These are phyloP conservation scores for Colletotrichum costaricense DNA, from an alignment of 2,329 filamentous ascomycete species.

Conservation along the genomic window DNA sequence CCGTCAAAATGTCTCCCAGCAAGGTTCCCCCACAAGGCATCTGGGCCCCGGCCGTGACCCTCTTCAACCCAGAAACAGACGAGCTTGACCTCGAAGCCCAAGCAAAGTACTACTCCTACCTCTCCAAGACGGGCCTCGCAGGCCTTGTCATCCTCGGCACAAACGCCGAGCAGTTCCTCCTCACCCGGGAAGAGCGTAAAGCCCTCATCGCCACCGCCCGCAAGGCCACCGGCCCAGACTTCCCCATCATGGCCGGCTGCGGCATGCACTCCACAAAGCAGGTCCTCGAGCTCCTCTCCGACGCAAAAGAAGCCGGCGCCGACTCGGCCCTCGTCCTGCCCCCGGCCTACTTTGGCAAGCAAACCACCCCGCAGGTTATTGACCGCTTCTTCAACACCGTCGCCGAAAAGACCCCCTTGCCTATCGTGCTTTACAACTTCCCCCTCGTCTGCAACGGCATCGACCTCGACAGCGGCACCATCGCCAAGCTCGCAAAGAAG, in stretches of 20 bases:
- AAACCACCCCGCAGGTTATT: constrained; percentile 67
- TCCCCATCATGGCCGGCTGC: constrained; percentile 72
- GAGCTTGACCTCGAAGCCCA: constrained; percentile 59
- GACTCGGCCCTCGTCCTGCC: constrained; percentile 72
- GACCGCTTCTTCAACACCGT: constrained; percentile 70
- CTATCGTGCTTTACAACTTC: constrained; percentile 76
- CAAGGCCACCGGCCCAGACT: constrained; percentile 60
- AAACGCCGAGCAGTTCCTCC: constrained; percentile 66
- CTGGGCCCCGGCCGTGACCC: constrained; percentile 65
- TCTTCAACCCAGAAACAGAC: constrained; percentile 62
- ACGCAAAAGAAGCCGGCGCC: constrained; percentile 70
- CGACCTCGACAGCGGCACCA: constrained; percentile 73
- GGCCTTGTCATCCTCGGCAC: constrained; percentile 66
- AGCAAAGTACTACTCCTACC: constrained; percentile 62
- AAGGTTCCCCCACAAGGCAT: constrained; percentile 48
- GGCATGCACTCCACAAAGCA: constrained; percentile 74
- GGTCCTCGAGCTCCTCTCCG: constrained; percentile 67
- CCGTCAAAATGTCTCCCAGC: constrained; percentile 11
- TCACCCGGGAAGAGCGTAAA: constrained; percentile 69
- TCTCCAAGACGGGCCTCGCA: constrained; percentile 59
- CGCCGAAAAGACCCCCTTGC: constrained; percentile 61
- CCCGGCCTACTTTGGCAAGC: constrained; percentile 73
- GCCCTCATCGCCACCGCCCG: constrained; percentile 68
- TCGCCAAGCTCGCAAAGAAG: constrained; percentile 61
- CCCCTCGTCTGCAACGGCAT: constrained; percentile 76